Evolutionary conservation across 169 alveolate genomes (phyloP).

Genomic region (Pseudocohnilembus persalinus): DNA sequence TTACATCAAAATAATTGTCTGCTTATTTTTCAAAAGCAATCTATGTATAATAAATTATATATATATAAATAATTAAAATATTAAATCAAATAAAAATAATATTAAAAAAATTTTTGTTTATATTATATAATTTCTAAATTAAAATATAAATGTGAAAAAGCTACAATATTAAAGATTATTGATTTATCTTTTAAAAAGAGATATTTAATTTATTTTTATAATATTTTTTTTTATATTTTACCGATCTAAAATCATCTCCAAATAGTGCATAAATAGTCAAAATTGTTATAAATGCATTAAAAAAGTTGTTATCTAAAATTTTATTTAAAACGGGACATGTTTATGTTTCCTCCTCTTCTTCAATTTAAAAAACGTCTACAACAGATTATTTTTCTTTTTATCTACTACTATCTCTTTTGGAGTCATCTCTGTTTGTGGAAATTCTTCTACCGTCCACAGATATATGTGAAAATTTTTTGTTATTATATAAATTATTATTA

Average conservation of each 20-base stretch:
- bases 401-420: too few relatives aligned
- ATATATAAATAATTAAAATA: too few relatives aligned
- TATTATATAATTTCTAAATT: too few relatives aligned
- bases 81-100: background rate
- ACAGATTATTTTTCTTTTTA: background rate
- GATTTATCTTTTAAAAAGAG: too few relatives aligned
- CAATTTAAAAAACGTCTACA: background rate
- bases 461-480: too few relatives aligned
- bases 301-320: background rate
- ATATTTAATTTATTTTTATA: too few relatives aligned
- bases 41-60: background rate
- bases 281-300: background rate
- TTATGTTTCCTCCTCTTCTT: background rate
- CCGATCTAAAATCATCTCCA: conserved; percentile 74
- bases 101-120: background rate
- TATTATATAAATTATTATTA: too few relatives aligned
- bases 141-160: too few relatives aligned
- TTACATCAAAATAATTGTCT: conserved; percentile 42
- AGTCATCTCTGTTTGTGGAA: too few relatives aligned
- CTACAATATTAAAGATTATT: background rate
- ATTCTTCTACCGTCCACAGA: too few relatives aligned
- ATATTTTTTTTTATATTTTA: too few relatives aligned
- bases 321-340: background rate
- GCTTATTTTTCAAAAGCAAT: conserved; percentile 37
- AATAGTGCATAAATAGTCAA: conserved; percentile 79